Percentiles rank a stretch among this genome's conserved stretches.
Conservation (phyloP, 2,329 filamentous ascomycete genomes). For the Microdochium paspali region DNA sequence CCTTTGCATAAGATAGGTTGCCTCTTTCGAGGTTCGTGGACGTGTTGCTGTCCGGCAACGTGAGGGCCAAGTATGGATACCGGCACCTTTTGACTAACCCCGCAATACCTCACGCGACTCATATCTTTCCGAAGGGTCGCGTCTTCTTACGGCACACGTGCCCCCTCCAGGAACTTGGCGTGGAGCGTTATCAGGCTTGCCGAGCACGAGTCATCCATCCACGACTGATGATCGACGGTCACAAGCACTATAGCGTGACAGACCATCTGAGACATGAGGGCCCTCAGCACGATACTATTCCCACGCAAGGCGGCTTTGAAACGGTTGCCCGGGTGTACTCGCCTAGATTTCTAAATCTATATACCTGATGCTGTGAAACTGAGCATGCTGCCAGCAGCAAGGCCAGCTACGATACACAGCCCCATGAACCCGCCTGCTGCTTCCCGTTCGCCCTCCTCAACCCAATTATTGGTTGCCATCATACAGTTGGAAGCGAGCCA, state of each 20-base stretch:
- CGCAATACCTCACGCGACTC: background rate
- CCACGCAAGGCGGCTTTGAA: background rate
- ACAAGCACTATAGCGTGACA: no score
- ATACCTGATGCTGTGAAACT: constrained; percentile 66
- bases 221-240: constrained; percentile 5
- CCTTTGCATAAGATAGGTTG: no score
- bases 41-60: no score
- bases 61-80: background rate
- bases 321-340: background rate
- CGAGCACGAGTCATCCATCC: constrained; percentile 2
- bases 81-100: background rate
- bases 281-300: background rate
- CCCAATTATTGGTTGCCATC: constrained; percentile 80
- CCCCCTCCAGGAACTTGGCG: background rate
- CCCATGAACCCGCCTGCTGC: constrained; percentile 93
- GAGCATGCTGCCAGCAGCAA: constrained; percentile 77
- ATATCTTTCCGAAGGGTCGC: background rate
- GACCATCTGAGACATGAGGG: no score
- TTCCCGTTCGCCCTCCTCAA: constrained; percentile 74
- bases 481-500: constrained; percentile 82
- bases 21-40: no score
- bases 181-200: background rate
- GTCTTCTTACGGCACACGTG: background rate
- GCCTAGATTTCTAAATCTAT: constrained; percentile 19
- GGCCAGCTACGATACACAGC: constrained; percentile 73